Conservation (phyloP, 2,329 filamentous ascomycete genomes). For the Penicillium sp. region DNA sequence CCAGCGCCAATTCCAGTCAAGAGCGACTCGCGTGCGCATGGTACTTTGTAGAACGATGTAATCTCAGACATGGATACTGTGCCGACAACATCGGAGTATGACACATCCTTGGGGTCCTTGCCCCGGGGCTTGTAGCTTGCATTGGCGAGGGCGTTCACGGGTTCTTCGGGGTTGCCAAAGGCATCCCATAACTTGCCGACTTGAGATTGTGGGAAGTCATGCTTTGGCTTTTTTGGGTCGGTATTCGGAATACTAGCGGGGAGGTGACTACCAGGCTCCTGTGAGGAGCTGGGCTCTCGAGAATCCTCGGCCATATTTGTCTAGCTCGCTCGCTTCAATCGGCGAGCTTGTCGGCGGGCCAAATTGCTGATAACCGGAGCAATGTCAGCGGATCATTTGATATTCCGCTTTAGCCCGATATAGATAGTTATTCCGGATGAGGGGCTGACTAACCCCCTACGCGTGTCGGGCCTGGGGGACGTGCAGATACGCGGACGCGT, state of each 20-base stretch:
- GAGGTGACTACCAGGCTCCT: slow-evolving; percentile 24
- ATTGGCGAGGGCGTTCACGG: slow-evolving; percentile 59
- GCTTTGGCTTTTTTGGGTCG: slow-evolving; percentile 41
- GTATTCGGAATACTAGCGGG: slow-evolving; percentile 23
- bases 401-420: slow-evolving; percentile 11
- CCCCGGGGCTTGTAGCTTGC: slow-evolving; percentile 63
- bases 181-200: slow-evolving; percentile 54
- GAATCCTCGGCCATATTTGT: slow-evolving; percentile 47
- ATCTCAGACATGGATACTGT: slow-evolving; percentile 58
- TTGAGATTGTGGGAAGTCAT: slow-evolving; percentile 50
- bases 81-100: slow-evolving; percentile 47
- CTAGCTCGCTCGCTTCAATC: slow-evolving; percentile 7
- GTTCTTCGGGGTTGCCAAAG: slow-evolving; percentile 53
- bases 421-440: slow-evolving; percentile 33
- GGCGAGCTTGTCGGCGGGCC: not conserved
- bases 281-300: slow-evolving; percentile 31
- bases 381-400: slow-evolving; percentile 17
- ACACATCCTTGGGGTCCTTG: slow-evolving; percentile 52
- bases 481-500: slow-evolving; percentile 41
- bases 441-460: slow-evolving; percentile 31
- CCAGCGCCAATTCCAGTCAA: slow-evolving; percentile 81
- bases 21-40: slow-evolving; percentile 81
- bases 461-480: slow-evolving; percentile 19
- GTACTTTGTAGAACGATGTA: slow-evolving; percentile 70
- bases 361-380: slow-evolving; percentile 10